These are phyloP conservation scores for Aureobasidium subglaciale DNA, from an alignment of 2,329 filamentous ascomycete genomes.

Conservation along the genomic window DNA sequence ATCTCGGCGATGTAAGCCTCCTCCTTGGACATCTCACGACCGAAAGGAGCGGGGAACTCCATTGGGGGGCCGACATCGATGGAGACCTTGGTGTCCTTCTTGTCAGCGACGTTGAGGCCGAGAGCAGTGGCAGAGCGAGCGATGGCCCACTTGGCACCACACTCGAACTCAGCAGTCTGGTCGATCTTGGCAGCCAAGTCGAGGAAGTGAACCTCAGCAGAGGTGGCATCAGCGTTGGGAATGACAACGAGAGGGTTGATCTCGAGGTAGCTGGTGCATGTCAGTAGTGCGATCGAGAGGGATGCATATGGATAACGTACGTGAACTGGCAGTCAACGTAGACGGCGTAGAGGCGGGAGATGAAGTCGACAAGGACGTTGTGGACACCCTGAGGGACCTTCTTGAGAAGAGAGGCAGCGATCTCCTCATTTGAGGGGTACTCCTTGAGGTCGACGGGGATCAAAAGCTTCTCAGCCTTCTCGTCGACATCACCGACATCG, in stretches of 20 bases:
- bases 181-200: constrained; percentile 98
- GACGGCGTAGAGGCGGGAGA: constrained; percentile 94
- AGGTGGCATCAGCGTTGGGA: constrained; percentile 85
- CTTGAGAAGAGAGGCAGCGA: constrained; percentile 75
- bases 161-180: constrained; percentile 98
- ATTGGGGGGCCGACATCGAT: constrained; percentile 96
- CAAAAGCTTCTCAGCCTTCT: constrained; percentile 96
- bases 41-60: constrained; percentile 98
- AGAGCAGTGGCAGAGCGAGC: constrained; percentile 85
- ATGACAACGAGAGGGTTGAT: constrained; percentile 99
- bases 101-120: constrained; percentile 60
- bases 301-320: constrained; percentile 24
- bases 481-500: constrained; percentile 97
- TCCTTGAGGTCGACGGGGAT: constrained; percentile 91
- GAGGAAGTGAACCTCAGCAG: constrained; percentile 93
- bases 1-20: constrained; percentile 98
- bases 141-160: constrained; percentile 97
- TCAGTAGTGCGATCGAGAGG: background rate
- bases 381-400: constrained; percentile 93
- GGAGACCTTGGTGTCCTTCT: constrained; percentile 68
- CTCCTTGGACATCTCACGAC: constrained; percentile 96
- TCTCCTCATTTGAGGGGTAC: constrained; percentile 93
- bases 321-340: constrained; percentile 99
- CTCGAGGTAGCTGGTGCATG: constrained; percentile 68
- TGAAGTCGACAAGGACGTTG: constrained; percentile 99